Base-by-base conservation (phyloP, 192 early-diverging fungal species). In the Dissophora globulifera region DNA sequence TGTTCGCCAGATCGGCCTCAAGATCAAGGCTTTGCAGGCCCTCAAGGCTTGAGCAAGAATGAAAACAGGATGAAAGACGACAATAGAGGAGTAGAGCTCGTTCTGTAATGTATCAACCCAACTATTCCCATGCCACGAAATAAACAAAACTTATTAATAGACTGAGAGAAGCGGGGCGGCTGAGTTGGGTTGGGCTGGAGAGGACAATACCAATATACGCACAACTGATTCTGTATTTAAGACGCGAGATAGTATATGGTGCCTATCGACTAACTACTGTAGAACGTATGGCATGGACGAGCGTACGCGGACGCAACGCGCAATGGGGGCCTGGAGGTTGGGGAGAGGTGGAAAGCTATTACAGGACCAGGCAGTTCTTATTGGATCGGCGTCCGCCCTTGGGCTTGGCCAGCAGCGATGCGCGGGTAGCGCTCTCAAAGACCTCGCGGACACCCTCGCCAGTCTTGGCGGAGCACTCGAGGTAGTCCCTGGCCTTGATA, bases 381-480 rank as follows among this genome's bases (percentile, higher is more conserved):
- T 19, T 80, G 17, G 40, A 30, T 31, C 46, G 35, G 23, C 67
- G 57, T 22, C 57, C 50, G 27, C 33, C 38, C 65, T 50, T 69
- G 59, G 50, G 45, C 46, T 58, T 62, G 75, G 33, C 80, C 64
- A 58, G 61, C 50, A 94, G 79, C 11, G 93, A 89, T 3, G 92
- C 93, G 31, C 95, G 88, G 29, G 96, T 94, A 2, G 94, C 94
- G 43, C 86, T 81, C 74, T 93, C 91, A 82, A 98, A 96, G 25
- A 96, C 92, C 66, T 95, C 92, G 54, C 82, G 80, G 32, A 98
- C 94, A 72, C 95, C 95, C 35, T 88, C 69, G 46, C 86, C 86
- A 56, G 87, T 87, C 79, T 88, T 90, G 58, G 95, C 94, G 50
- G 92, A 93, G 79, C 96, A 98, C 83, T 98, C 95, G 43, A 96